Base-by-base conservation (phyloP, 2,329 filamentous ascomycete species). In the Emergomyces pasteurianus region DNA sequence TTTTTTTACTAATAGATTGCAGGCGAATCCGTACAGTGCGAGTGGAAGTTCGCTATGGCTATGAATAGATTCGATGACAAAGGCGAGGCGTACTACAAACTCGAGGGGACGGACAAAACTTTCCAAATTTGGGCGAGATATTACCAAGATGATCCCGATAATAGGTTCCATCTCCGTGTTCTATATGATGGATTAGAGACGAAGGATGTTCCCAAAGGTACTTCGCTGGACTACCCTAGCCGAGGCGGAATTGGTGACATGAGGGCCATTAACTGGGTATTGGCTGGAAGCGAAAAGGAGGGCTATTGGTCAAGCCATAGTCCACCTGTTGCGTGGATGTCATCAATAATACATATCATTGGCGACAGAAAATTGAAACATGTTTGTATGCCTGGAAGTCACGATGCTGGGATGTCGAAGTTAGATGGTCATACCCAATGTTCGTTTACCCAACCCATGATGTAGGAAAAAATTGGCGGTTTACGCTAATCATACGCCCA, bases 381-480 rank as follows among this genome's bases (percentile, higher is more conserved):
- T 36, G 71, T 81, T 21, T 72, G 76, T 56, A 76, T 81, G 71
- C 79, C 79, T 0, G 79, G 78, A 9, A 74, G 77, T 3, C 78
- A 81, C 62, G 77, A 81, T 61, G 71, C 78, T 0, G 79, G 78
- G n/a, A 81, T 81, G 78, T 75, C 72, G 28, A 70, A 63, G 0
- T 77, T 61, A 12, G 69, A 72, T 18, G 60, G 65, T 54, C 64
- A 67, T 16, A 76, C 77, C 4, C 38, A 57, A 31, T 60, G 59
- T 60, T 34, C 26, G 59, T 49, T 31, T 5, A 26, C 43, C 21
- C 23, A 2, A 5, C 26, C 26, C 42, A n/a, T n/a, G n/a, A n/a
- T n/a, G n/a, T n/a, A n/a, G n/a, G n/a, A n/a, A n/a, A n/a, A n/a
- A n/a, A n/a, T n/a, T n/a, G n/a, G n/a, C n/a, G n/a, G n/a, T n/a